phyloP scores from a whole-genome alignment of 371 early-diverging fungal genomes.

The Mucor irregularis region DNA sequence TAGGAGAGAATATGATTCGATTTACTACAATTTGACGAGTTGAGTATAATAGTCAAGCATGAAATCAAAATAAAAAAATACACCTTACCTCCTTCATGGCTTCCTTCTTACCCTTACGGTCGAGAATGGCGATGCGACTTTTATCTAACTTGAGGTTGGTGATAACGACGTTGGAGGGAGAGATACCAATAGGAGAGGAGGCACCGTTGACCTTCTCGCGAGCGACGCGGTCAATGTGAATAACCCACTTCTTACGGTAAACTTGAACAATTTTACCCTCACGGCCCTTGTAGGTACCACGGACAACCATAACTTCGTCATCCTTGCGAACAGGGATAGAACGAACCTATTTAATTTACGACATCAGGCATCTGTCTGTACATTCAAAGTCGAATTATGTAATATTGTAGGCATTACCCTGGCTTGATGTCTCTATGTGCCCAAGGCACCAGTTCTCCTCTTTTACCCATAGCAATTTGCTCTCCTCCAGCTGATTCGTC shows the following conservation, averaged over 20 bases:
- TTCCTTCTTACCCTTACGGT: slow-evolving; percentile 66
- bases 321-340: slow-evolving; percentile 96
- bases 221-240: no score
- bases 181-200: slow-evolving; percentile 89
- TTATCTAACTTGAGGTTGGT: no score
- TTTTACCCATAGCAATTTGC: slow-evolving; percentile 3
- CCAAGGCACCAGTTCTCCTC: slow-evolving; percentile 51
- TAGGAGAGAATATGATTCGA: no score
- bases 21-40: no score
- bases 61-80: no score
- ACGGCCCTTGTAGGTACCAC: slow-evolving; percentile 94
- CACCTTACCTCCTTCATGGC: slow-evolving; percentile 45
- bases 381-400: no score
- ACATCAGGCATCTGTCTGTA: no score
- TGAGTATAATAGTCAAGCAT: no score
- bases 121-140: slow-evolving; percentile 73
- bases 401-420: slow-evolving; percentile 48
- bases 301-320: slow-evolving; percentile 94
- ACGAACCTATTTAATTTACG: no score
- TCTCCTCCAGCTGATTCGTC: slow-evolving; percentile 19
- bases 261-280: slow-evolving; percentile 95
- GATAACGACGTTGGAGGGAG: slow-evolving; percentile 97
- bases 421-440: slow-evolving; percentile 77
- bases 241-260: no score
- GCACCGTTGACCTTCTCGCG: slow-evolving; percentile 96